Base-by-base conservation (phyloP, 371 early-diverging fungal species). In the Circinella umbellata region DNA sequence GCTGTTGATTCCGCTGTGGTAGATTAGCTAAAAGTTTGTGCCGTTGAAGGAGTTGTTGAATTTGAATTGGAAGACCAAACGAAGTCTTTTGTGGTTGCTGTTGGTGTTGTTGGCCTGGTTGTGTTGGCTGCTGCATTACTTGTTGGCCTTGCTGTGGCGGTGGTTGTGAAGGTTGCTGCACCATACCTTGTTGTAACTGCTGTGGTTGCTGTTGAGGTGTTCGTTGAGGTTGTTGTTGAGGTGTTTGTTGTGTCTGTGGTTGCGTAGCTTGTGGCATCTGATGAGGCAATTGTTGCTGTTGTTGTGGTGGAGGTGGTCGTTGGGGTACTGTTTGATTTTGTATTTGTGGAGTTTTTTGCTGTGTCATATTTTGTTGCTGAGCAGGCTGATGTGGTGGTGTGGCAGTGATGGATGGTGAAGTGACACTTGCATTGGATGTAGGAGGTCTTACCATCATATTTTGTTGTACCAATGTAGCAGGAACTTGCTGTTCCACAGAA, bases 121-220 rank as follows among this genome's bases (percentile, higher is more conserved):
- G 70, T 15, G 70, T 69, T 17, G 67, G 74, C 18, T 75, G 76
- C 54, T 79, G 78, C 13, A 68, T 72, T n/a, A 3, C 11, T 11
- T 69, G 75, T 34, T 77, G 74, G 4, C 27, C 62, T 9, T 73
- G 73, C 17, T 62, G 66, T 36, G 73, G 79, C 1, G 60, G 70
- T n/a, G 69, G 70, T 18, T 63, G 59, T 46, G 66, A 64, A 35
- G 66, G 64, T 42, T 65, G 76, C 7, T 57, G 66, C 36, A 66
- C 73, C 14, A 63, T 73, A 46, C 67, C 71, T 36, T 59, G 72
- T 46, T 67, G 71, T 36, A 65, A 71, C 53, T 61, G 70, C 20
- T 73, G 75, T 27, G 62, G 53, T 39, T 63, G 69, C n/a, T 57
- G 70, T 38, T 68, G 71, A 14, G 64, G 38, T 15, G 57, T 68